Evolutionary conservation across 2,329 filamentous ascomycete species (phyloP), one percentile per base, ranked within the genome.

Genomic region (Ilyonectria sp.): DNA sequence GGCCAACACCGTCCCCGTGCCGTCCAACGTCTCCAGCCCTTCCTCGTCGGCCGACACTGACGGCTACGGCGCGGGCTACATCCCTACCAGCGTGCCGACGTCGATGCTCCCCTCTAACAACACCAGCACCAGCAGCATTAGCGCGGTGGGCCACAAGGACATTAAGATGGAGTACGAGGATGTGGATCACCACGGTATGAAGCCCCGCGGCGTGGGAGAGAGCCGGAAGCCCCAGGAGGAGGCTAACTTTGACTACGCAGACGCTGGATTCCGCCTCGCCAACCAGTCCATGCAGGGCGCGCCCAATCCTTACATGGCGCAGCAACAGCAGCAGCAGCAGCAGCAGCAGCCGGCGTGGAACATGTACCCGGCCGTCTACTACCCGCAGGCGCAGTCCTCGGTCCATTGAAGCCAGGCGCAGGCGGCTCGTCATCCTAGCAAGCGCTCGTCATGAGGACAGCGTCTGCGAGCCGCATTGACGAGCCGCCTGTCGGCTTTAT

Each of bases 21-120:
- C 84, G 17, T 86, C 86, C 55, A 85, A 82, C 56, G 85, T 85
- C 11, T 86, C 86, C 21, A 88, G 86, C 74, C 86, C 86, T 19
- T 82, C 84, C 3, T 87, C 86, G 2, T 86, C 86, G 2, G 82
- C 80, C 50, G 80, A 80, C 58, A 80, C 81, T 55, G 85, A 87
- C 56, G 86, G 88, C 56, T 86, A 85, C 74, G 76, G 74, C 60
- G 69, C 74, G 31, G 78, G 72, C 68, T 87, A 86, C 74, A 85
- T 86, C 66, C 83, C 85, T 9, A 85, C 84, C 26, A 86, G 85
- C 69, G 82, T 85, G 21, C 85, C 85, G 17, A 75, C 82, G 21
- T 79, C 81, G 47, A 82, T 87, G 75, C 77, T 86, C 52, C 80
- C 77, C 7, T 71, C 76, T 17, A 72, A 69, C 70, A 74, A 75